A percentile compares a stretch with the other conserved stretches of the same genome.
Evolutionary conservation across 1,284 basidiomycete genomes (phyloP).

Genomic region (Pisolithus thermaeus): DNA sequence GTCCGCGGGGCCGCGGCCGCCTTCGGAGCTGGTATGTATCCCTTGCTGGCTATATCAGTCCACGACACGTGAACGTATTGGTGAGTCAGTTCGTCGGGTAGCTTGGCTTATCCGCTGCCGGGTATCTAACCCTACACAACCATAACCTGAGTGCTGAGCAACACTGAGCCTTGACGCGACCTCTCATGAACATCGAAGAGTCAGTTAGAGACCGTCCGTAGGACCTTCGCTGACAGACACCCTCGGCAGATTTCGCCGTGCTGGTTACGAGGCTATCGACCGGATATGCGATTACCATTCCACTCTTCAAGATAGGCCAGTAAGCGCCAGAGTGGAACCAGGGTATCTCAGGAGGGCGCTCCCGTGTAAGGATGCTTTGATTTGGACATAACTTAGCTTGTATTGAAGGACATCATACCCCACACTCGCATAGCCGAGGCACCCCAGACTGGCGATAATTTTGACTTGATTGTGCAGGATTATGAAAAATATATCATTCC

Average conservation of each 20-base stretch:
- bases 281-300: slow-evolving; percentile 89
- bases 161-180: too few relatives aligned
- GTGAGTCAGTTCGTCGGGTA: too few relatives aligned
- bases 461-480: slow-evolving; percentile 71
- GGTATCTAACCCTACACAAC: too few relatives aligned
- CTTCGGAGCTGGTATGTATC: too few relatives aligned
- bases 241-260: slow-evolving; percentile 65
- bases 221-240: background rate
- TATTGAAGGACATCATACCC: background rate
- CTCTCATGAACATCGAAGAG: slow-evolving; percentile 62
- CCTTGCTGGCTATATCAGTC: too few relatives aligned
- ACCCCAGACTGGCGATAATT: slow-evolving; percentile 76
- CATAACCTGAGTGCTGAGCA: too few relatives aligned
- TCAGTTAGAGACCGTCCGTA: slow-evolving; percentile 22
- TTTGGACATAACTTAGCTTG: background rate
- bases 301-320: slow-evolving; percentile 59
- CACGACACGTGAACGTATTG: too few relatives aligned
- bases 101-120: too few relatives aligned
- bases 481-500: slow-evolving; percentile 82
- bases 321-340: slow-evolving; percentile 75
- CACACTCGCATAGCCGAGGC: slow-evolving; percentile 29
- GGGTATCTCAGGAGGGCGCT: slow-evolving; percentile 63
- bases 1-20: too few relatives aligned
- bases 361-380: slow-evolving; percentile 34
- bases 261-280: slow-evolving; percentile 88